A percentile compares a stretch with the other conserved stretches of the same genome.
Conservation (phyloP, 768 basidiomycete genomes). For the Rhodotorula taiwanensis region DNA sequence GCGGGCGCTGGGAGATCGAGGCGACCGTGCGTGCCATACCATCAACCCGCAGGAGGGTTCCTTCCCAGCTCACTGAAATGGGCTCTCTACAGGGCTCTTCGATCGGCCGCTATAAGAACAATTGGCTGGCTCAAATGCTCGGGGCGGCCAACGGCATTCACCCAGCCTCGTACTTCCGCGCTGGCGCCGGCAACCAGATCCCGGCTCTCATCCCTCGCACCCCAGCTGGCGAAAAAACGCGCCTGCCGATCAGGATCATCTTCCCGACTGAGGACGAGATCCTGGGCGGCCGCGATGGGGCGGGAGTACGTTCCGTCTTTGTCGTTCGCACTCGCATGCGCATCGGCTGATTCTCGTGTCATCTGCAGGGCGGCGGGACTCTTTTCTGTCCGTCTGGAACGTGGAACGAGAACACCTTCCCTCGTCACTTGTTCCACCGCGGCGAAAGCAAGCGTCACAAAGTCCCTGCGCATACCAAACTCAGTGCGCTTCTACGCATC, state of each 20-base stretch:
- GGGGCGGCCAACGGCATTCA: conserved; percentile 17
- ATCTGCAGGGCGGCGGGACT: conserved; percentile 30
- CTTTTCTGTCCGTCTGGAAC: conserved; percentile 18
- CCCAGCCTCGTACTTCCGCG: conserved; percentile 12
- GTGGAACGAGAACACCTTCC: conserved; percentile 8
- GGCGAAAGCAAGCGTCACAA: conserved; percentile 20
- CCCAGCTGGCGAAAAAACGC: background rate
- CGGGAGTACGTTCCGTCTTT: background rate
- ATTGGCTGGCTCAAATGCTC: conserved; percentile 28
- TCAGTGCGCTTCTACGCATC: too few species aligned
- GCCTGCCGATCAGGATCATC: conserved; percentile 29
- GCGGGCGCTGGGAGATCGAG: conserved; percentile 30
- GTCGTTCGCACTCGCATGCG: background rate
- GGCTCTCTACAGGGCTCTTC: conserved; percentile 15
- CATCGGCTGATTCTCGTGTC: too few species aligned
- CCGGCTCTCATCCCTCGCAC: background rate
- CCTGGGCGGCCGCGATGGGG: background rate
- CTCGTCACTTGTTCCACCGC: conserved; percentile 13
- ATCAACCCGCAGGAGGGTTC: background rate
- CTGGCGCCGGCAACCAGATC: background rate
- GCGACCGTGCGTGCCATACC: conserved; percentile 19
- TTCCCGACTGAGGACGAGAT: conserved; percentile 29
- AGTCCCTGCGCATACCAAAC: conserved; percentile 29
- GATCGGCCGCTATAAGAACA: conserved; percentile 9
- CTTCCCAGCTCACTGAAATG: background rate